Base-by-base conservation (phyloP, 2,329 filamentous ascomycete species). In the Helicocarpus griseus region DNA sequence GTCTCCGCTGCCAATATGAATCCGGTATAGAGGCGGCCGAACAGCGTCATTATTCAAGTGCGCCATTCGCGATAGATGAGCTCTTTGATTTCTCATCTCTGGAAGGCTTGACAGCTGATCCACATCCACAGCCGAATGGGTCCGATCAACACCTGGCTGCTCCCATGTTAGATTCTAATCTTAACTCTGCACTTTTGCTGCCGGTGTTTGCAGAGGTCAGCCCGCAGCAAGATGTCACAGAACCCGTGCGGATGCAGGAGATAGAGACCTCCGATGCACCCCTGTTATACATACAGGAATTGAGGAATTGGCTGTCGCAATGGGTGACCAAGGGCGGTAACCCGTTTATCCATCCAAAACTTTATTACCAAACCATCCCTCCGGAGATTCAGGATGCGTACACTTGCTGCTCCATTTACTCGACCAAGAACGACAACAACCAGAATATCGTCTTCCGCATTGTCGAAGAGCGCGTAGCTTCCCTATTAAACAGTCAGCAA, bases 331-430 rank as follows among this genome's bases (percentile, higher is more conserved):
- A 33, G 21, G 45, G 45, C 19, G 35, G 28, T 19, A 48, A 48
- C 33, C 45, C 45, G 5, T 48, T 35, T 36, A 48, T 48, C 45
- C 45, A 48, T 29, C 45, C 11, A 24, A 28, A 35, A 9, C 45
- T 48, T 2, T 48, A 48, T 29, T 24, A 35, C 24, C 14, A 33
- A 1, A 21, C 9, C 14, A n/a, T 48, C 14, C 45, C 45, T 9
- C 19, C 29, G 11, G 28, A 35, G 19, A 22, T 48, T 22, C 45
- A 36, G 9, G 45, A 35, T 11, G 45, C 22, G 11, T 48, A 48
- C 14, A 24, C 2, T 14, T 33, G 28, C 17, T 35, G 28, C 21
- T 26, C 45, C 3, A 26, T 24, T 11, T 48, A 48, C 21, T 35
- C 17, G 19, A 24, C 28, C 14, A 33, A 35, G 19, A 48, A n/a